Base-by-base conservation (phyloP, 768 basidiomycete species). In the Melanogaster broomeanus region DNA sequence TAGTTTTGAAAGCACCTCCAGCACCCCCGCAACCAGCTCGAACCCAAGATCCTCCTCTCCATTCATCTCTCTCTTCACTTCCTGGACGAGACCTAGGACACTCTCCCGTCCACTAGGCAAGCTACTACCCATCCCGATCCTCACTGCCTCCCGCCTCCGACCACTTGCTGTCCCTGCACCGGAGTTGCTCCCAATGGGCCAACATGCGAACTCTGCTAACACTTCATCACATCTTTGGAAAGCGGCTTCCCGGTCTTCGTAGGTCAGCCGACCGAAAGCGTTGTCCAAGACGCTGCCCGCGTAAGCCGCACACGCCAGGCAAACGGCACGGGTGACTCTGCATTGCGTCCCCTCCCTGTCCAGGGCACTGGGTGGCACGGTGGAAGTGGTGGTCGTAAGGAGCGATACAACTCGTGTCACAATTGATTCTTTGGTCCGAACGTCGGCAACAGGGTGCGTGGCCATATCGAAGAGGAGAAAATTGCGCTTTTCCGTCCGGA, bases 391-490 rank as follows among this genome's bases (percentile, higher is more conserved):
- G 3, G 88, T 79, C 10, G 93, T 93, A 62, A 98, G 79, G 21
- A 98, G 80, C 13, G 84, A 69, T 42, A 90, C 80, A 25, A 87
- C 78, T 28, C 95, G 88, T 13, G 76, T 71, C 65, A 98, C 78
- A 62, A 98, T 82, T 51, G 79, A 77, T 65, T 94, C 93, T 66
- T 98, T 98, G 9, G 86, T 87, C 51, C 90, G 87, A 12, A 91
- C 81, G 70, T 98, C 95, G 7, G 95, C 92, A 44, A 98, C 90
- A 2, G 96, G 97, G 69, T 99, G 96, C 0, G 96, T 99, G 16
- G 97, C 96, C 96, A 99, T 99, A 75, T 99, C 96, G 73, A 99
- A 99, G 27, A 99, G 78, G 44, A 99, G 82, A 72, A 99, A 99
- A 70, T 98, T 98, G 63, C 94, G 90, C 68, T 99, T 98, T 69